Conservation (phyloP, 2,329 filamentous ascomycete genomes). For the Penicillium sp. region DNA sequence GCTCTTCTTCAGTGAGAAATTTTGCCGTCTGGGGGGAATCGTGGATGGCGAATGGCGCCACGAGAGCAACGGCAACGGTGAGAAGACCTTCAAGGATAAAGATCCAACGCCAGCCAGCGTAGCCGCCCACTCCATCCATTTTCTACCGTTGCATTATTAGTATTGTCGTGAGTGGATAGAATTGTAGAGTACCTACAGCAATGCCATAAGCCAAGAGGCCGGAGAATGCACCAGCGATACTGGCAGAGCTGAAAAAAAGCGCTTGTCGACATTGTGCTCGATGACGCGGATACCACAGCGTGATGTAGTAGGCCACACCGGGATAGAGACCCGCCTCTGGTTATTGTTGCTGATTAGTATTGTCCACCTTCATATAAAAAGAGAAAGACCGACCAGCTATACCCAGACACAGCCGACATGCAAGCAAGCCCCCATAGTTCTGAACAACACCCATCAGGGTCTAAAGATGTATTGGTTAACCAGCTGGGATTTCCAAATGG, state of each 20-base stretch:
- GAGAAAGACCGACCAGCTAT: constrained; percentile 25
- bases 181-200: constrained; percentile 33
- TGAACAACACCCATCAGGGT: constrained; percentile 51
- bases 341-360: not conserved
- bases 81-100: constrained; percentile 51
- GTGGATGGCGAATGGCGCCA: constrained; percentile 47
- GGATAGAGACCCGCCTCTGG: constrained; percentile 44
- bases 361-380: too few species aligned
- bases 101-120: constrained; percentile 51
- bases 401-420: constrained; percentile 47
- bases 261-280: constrained; percentile 46
- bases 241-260: constrained; percentile 49
- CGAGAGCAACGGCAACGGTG: constrained; percentile 44
- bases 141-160: constrained; percentile 27
- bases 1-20: constrained; percentile 44
- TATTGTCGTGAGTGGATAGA: not conserved
- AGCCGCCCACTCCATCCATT: constrained; percentile 51
- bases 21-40: constrained; percentile 47
- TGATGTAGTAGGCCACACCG: constrained; percentile 46
- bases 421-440: constrained; percentile 47
- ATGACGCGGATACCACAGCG: constrained; percentile 47
- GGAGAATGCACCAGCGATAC: constrained; percentile 52
- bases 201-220: constrained; percentile 54
- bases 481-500: too few species aligned
- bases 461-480: constrained; percentile 2